Percentiles rank a stretch among this genome's conserved stretches.
phyloP scores from a whole-genome alignment of 768 basidiomycete species.

The Tulasnella sp. region DNA sequence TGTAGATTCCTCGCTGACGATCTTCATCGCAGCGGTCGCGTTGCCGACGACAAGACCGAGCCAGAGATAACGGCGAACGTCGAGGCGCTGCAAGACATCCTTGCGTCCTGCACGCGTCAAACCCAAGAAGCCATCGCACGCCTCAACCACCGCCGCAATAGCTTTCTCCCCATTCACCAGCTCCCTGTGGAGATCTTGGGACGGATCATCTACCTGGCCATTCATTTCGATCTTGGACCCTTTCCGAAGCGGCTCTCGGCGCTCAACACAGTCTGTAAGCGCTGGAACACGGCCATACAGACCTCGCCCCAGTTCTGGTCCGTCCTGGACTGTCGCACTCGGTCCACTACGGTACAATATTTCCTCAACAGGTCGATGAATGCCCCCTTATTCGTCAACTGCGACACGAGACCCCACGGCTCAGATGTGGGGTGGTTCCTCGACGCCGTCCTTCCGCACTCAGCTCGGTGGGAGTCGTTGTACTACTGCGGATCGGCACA shows the following conservation, averaged over 20 bases:
- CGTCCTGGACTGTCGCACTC: neutral
- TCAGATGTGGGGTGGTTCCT: neutral
- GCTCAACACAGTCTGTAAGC: neutral
- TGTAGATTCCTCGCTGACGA: neutral
- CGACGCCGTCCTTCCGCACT: neutral
- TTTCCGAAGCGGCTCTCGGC: neutral
- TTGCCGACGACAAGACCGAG: neutral
- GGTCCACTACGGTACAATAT: neutral
- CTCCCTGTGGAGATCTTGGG: neutral
- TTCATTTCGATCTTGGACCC: neutral
- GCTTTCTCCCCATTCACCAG: neutral
- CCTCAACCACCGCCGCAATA: neutral
- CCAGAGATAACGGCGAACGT: neutral
- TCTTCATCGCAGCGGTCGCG: neutral
- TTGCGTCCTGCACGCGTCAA: neutral
- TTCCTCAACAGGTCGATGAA: neutral
- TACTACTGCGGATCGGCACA: neutral
- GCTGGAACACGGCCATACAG: neutral
- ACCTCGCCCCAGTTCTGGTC: neutral
- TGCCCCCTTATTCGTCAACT: neutral
- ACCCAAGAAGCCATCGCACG: neutral
- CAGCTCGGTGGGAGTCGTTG: neutral
- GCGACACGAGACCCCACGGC: neutral
- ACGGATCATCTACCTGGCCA: neutral
- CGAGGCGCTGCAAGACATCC: neutral